Evolutionary conservation across 2,329 filamentous ascomycete genomes (phyloP), one percentile per base, ranked within the genome.

Genomic region (Fusarium camptoceras): DNA sequence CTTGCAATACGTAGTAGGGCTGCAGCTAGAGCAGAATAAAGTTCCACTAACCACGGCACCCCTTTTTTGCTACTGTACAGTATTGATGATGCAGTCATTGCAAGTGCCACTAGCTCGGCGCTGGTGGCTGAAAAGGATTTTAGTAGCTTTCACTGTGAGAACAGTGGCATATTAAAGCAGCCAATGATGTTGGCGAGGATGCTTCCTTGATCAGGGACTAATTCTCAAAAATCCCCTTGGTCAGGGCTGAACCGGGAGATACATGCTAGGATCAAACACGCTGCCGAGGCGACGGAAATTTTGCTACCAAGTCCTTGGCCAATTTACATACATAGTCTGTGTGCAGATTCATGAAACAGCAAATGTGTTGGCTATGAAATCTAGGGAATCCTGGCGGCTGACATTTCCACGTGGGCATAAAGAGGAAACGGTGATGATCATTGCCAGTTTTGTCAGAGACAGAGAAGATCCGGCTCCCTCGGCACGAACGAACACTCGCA

Each of bases 181-280:
- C 49, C 49, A 51, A 51, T 51, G 9, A 22, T 27, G 3, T 27
- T 11, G 8, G 24, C 12, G 11, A 20, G 34, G 6, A 41, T 20
- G 14, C 49, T 41, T 27, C 8, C 20, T 27, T 5, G 8, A 11
- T 9, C 3, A 34, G 30, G 30, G 16, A 25, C 30, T 25, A 34
- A 50, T 24, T 25, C 20, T 20, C 4, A 24, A 16, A 37, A 20
- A 25, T 15, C 6, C 28, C 47, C 57, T 43, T 46, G 24, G 27
- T 34, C 34, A 37, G 34, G 30, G 46, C n/a, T 8, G 25, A 25
- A 15, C 62, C 18, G 46, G 59, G 59, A 42, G 20, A n/a, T 20
- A 46, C 51, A 47, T 51, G 53, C n/a, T 18, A 59, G n/a, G 39
- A 18, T 46, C 47, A 59, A 65, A 64, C 61, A 22, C 30, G 25